Evolutionary conservation across 768 basidiomycete species (phyloP).

Genomic region (Boletus sp.): DNA sequence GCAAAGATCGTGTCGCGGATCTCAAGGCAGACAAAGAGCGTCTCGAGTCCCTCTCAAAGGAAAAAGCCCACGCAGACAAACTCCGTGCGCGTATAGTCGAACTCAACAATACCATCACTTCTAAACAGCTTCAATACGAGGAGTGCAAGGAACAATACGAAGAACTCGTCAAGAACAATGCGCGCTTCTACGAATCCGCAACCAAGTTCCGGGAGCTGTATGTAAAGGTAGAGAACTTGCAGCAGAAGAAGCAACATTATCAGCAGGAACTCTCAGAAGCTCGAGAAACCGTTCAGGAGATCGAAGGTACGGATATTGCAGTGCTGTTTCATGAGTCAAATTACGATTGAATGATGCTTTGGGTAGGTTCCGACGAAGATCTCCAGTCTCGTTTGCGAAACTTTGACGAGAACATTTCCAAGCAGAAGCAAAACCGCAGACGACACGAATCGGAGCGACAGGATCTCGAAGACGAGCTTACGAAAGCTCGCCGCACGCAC

Average conservation of each 20-base stretch:
- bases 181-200: conserved; percentile 78
- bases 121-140: conserved; percentile 74
- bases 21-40: conserved; percentile 92
- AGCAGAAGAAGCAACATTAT: conserved; percentile 59
- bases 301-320: conserved; percentile 45
- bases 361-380: conserved; percentile 70
- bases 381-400: conserved; percentile 55
- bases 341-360: neutral
- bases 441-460: conserved; percentile 52
- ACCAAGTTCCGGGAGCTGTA: conserved; percentile 86
- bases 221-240: conserved; percentile 60
- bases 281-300: conserved; percentile 61
- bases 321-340: too few relatives aligned
- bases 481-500: conserved; percentile 48
- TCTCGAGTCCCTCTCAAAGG: conserved; percentile 68
- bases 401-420: conserved; percentile 56
- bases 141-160: conserved; percentile 66
- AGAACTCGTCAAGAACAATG: conserved; percentile 62
- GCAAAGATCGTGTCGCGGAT: conserved; percentile 88
- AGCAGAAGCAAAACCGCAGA: conserved; percentile 48
- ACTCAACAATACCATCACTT: conserved; percentile 56
- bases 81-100: conserved; percentile 66
- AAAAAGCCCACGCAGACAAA: conserved; percentile 87
- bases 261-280: conserved; percentile 62
- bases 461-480: conserved; percentile 62